These are phyloP conservation scores for Effrenium voratum DNA, from an alignment of 73 alveolate genomes.

Conservation along the genomic window DNA sequence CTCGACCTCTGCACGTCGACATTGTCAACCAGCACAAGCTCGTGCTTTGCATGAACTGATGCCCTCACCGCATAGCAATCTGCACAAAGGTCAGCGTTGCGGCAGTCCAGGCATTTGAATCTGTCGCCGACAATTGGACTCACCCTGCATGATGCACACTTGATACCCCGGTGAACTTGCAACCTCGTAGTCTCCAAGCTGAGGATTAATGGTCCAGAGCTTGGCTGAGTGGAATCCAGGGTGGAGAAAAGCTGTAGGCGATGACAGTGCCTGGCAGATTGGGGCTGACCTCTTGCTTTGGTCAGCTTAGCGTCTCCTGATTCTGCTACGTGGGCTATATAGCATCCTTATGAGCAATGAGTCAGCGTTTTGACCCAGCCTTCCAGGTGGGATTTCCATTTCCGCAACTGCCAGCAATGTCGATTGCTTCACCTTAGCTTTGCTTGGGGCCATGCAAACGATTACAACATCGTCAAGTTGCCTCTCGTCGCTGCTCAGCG, in stretches of 20 bases:
- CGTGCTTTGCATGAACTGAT: not conserved
- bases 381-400: conserved; percentile 24
- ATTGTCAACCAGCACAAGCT: not conserved
- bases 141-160: not conserved
- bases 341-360: not conserved
- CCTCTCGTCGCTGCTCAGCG: too few species aligned
- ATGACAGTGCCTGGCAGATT: not conserved
- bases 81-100: not conserved
- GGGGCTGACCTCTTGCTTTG: too few species aligned
- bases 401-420: conserved; percentile 2
- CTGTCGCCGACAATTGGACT: not conserved
- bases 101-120: not conserved
- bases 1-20: too few species aligned
- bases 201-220: not conserved
- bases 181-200: not conserved
- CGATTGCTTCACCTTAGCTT: not conserved
- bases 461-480: too few species aligned
- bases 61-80: conserved; percentile 10
- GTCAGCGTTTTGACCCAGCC: not conserved
- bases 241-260: conserved; percentile 1
- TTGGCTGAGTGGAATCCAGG: not conserved
- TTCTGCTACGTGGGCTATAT: too few species aligned
- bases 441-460: too few species aligned
- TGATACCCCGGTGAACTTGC: not conserved
- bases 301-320: too few species aligned